phyloP scores from a whole-genome alignment of 768 basidiomycete species.

The Mycena albidolilacea region DNA sequence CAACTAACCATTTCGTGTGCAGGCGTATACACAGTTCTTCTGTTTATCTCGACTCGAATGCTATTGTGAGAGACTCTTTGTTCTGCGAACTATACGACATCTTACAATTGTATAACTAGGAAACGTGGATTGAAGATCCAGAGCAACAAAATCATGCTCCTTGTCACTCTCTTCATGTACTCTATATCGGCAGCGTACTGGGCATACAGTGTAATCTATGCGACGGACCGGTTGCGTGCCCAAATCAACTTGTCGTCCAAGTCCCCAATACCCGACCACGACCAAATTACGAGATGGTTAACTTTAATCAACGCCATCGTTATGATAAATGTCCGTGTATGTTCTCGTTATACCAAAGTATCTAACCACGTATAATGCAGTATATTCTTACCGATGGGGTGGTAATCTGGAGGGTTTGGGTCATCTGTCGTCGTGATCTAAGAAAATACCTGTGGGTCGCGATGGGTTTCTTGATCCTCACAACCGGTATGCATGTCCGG shows the following conservation, averaged over 20 bases:
- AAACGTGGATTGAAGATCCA: not conserved
- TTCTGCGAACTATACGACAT: not conserved
- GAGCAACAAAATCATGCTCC: not conserved
- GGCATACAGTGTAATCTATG: slow-evolving; percentile 6
- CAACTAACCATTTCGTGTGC: not conserved
- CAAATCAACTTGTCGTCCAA: not conserved
- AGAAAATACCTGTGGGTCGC: slow-evolving; percentile 29
- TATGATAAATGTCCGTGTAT: slow-evolving; percentile 12
- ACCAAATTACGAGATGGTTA: slow-evolving; percentile 12
- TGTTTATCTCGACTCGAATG: slow-evolving; percentile 9
- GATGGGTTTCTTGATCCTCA: slow-evolving; percentile 19
- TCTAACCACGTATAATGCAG: not conserved
- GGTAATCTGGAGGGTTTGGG: slow-evolving; percentile 31
- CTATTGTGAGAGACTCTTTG: not conserved
- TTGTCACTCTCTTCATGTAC: slow-evolving; percentile 8
- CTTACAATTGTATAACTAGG: not conserved
- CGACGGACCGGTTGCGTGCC: not conserved
- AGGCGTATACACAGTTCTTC: slow-evolving; percentile 9
- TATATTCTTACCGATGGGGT: slow-evolving; percentile 25
- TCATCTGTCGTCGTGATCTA: slow-evolving; percentile 7
- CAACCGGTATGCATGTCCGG: slow-evolving; percentile 1
- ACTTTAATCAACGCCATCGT: slow-evolving; percentile 27
- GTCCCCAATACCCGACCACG: not conserved
- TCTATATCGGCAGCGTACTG: slow-evolving; percentile 10
- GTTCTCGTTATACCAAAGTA: not conserved